These are phyloP conservation scores for Talaromyces sp. DNA, from an alignment of 2,329 filamentous ascomycete species.

Conservation along the genomic window DNA sequence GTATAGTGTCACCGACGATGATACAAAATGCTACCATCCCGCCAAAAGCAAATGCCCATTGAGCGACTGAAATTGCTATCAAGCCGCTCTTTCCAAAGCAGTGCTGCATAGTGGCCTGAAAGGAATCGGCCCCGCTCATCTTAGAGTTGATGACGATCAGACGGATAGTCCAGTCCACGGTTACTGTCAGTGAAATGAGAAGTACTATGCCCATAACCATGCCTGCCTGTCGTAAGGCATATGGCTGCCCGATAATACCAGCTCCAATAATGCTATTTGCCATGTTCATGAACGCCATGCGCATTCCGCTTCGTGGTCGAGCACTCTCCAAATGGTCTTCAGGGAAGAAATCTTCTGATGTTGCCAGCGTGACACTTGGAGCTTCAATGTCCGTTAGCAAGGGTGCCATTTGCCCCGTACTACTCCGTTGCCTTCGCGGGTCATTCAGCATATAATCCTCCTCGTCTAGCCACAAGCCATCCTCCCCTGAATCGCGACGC, in stretches of 20 bases:
- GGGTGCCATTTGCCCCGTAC: slow-evolving; percentile 53
- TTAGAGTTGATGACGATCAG: slow-evolving; percentile 98
- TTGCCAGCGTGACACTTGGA: slow-evolving; percentile 69
- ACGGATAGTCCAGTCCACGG: slow-evolving; percentile 95
- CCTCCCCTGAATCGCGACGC: slow-evolving; percentile 24
- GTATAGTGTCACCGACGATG: slow-evolving; percentile 94
- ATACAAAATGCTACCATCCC: slow-evolving; percentile 98
- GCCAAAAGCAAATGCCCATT: slow-evolving; percentile 98
- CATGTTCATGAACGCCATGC: slow-evolving; percentile 98
- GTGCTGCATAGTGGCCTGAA: slow-evolving; percentile 91
- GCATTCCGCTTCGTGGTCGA: slow-evolving; percentile 78
- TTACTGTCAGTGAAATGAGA: slow-evolving; percentile 71
- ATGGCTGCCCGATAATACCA: slow-evolving; percentile 77
- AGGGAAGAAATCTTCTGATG: slow-evolving; percentile 50
- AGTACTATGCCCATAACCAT: slow-evolving; percentile 74
- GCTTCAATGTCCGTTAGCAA: slow-evolving; percentile 79
- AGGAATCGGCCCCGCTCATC: slow-evolving; percentile 85
- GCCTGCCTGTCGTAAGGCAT: slow-evolving; percentile 91
- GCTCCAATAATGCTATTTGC: slow-evolving; percentile 92
- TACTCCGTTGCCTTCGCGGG: slow-evolving; percentile 31
- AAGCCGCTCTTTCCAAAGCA: slow-evolving; percentile 88
- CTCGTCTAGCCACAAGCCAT: slow-evolving; percentile 48
- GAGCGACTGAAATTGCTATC: slow-evolving; percentile 83
- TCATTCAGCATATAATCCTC: slow-evolving; percentile 55
- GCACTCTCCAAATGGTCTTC: slow-evolving; percentile 57